Evolutionary conservation across 768 basidiomycete species (phyloP).

Genomic region (Dioszegia crocea): DNA sequence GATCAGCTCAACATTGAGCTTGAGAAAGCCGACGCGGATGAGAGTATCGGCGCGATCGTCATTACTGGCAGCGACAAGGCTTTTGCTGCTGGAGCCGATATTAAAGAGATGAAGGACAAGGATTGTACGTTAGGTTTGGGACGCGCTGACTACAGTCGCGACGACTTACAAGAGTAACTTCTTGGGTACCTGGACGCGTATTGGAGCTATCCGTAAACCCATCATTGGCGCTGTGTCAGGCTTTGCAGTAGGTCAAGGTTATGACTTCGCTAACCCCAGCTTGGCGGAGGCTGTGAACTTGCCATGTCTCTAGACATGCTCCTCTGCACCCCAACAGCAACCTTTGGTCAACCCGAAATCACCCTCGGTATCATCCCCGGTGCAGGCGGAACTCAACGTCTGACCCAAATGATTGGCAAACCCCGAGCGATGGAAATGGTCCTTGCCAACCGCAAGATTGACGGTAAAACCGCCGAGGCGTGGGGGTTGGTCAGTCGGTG

Average conservation of each 20-base stretch:
- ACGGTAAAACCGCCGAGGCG: slow-evolving; percentile 72
- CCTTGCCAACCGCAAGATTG: slow-evolving; percentile 76
- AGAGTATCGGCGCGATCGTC: slow-evolving; percentile 73
- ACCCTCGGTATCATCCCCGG: slow-evolving; percentile 93
- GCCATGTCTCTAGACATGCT: slow-evolving; percentile 87
- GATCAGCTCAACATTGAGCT: slow-evolving; percentile 75
- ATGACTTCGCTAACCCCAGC: slow-evolving; percentile 54
- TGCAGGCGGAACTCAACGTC: slow-evolving; percentile 87
- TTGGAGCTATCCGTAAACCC: slow-evolving; percentile 76
- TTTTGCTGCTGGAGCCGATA: slow-evolving; percentile 96
- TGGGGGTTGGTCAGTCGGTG: slow-evolving; percentile 87
- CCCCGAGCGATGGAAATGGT: slow-evolving; percentile 91
- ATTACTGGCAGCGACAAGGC: slow-evolving; percentile 87
- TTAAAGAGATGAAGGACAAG: slow-evolving; percentile 99
- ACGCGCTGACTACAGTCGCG: slow-evolving; percentile 56
- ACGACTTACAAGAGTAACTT: slow-evolving; percentile 84
- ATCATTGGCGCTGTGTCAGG: slow-evolving; percentile 95
- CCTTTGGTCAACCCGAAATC: slow-evolving; percentile 95
- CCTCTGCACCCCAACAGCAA: slow-evolving; percentile 80
- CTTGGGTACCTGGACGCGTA: slow-evolving; percentile 70
- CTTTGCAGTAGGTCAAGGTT: slow-evolving; percentile 61
- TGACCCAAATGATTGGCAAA: slow-evolving; percentile 80
- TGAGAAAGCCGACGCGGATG: slow-evolving; percentile 65
- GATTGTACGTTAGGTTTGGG: slow-evolving; percentile 58
- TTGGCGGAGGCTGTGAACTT: slow-evolving; percentile 94